Evolutionary conservation across 768 basidiomycete species (phyloP), one percentile per base, ranked within the genome.

Genomic region (Lentinula boryana): DNA sequence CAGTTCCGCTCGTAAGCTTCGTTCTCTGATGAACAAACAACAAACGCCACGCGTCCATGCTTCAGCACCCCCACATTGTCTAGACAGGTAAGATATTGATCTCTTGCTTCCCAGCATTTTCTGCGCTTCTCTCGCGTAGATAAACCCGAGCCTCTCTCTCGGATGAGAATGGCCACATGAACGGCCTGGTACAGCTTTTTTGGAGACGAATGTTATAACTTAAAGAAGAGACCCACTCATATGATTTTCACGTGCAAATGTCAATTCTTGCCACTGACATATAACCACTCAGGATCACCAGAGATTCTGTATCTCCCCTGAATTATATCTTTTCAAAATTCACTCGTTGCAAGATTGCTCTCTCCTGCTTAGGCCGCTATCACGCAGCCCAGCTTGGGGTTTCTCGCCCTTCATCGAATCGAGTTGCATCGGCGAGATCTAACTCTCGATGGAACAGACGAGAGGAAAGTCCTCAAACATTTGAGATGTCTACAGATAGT

Each of bases 71-170:
- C 79, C 9, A 74, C 80, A 43, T 74, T 73, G 71, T 95, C 92
- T 51, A 98, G 78, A 71, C 95, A 98, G 3, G 77, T 74, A 70
- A 93, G 97, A 71, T 96, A 97, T 2, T 77, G 76, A 71, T 98
- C 94, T 58, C 95, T 78, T 18, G 77, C 73, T 35, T 89, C 87
- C 95, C 95, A 98, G 74, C 95, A 98, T 61, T 80, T 80, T 64
- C 87, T 77, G 6, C 95, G 83, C 66, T 91, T 86, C 68, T 87
- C 76, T 43, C 90, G 75, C 3, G 81, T 82, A 1, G 75, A 72
- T 3, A 78, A 70, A 13, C 72, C 65, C 4, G 75, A 72, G 46
- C 3, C 23, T 79, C 75, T 61, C 83, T 77, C 38, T 64, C 70
- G 33, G 70, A 67, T 51, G 70, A 69, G 63, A 80, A 80, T 74